A percentile compares a stretch with the other conserved stretches of the same genome.
Evolutionary conservation across 2,329 filamentous ascomycete genomes (phyloP).

Genomic region (Cladosporium sp.): DNA sequence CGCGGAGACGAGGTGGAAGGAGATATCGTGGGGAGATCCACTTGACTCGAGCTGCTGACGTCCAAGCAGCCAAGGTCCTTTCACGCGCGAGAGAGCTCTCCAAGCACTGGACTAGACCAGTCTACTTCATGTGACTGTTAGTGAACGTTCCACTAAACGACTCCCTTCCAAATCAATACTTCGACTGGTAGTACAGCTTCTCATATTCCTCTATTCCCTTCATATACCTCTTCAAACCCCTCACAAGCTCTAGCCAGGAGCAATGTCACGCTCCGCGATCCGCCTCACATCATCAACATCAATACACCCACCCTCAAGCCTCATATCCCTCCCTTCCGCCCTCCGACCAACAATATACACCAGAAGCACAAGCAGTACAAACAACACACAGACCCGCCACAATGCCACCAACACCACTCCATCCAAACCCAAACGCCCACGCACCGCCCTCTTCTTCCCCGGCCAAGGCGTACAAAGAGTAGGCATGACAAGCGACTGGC

Average conservation of each 20-base stretch:
- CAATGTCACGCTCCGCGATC: conserved; percentile 6
- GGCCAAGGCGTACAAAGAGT: conserved; percentile 36
- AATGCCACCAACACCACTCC: conserved; percentile 23
- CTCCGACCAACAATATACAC: conserved; percentile 25
- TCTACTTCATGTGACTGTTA: too few species aligned
- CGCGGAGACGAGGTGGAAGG: too few species aligned
- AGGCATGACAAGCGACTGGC: conserved; percentile 60
- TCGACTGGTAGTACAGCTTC: too few species aligned
- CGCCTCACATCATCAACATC: conserved; percentile 8
- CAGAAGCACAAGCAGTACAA: conserved; percentile 2
- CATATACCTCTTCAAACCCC: too few species aligned
- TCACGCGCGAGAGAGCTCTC: too few species aligned
- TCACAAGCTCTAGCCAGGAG: conserved; percentile 1
- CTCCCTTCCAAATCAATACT: too few species aligned
- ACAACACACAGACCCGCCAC: conserved; percentile 16
- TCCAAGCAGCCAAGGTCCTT: too few species aligned
- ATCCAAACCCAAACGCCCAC: conserved; percentile 21
- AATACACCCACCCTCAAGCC: conserved; percentile 13
- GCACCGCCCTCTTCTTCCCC: conserved; percentile 37
- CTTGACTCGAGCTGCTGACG: too few species aligned
- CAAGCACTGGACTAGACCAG: too few species aligned
- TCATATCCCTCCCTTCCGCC: conserved; percentile 26
- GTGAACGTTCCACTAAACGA: too few species aligned
- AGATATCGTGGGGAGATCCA: too few species aligned
- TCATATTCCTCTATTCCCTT: background rate